Evolutionary conservation across 805 yeast species (phyloP).

Genomic region (Ogataea degrootiae): DNA sequence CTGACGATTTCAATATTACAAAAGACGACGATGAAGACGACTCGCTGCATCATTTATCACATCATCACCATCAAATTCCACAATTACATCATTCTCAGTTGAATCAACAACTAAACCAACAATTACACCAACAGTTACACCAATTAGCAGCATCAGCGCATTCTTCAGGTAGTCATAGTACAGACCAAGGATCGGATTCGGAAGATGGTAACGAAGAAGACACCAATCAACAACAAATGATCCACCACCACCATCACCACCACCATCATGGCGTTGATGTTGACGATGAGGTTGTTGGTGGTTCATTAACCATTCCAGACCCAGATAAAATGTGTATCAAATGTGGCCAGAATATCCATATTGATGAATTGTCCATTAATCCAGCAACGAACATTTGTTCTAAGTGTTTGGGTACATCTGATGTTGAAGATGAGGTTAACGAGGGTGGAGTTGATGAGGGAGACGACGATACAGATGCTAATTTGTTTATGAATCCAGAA

Average conservation of each 20-base stretch:
- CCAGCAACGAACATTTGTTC: conserved; percentile 25
- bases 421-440: conserved; percentile 14
- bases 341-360: conserved; percentile 24
- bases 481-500: conserved; percentile 22
- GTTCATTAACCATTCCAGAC: conserved; percentile 22
- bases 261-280: neutral
- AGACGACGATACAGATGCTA: conserved; percentile 14
- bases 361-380: conserved; percentile 24
- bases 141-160: no score
- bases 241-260: conserved; percentile 2
- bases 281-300: conserved; percentile 13
- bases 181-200: neutral
- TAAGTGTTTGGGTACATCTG: conserved; percentile 19
- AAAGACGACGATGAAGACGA: no score
- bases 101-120: neutral
- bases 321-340: conserved; percentile 25
- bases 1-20: no score
- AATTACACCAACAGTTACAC: no score
- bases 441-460: conserved; percentile 18
- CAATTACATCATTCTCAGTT: conserved; percentile 3
- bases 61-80: neutral
- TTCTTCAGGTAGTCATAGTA: no score
- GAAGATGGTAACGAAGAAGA: neutral
- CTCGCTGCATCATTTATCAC: no score
- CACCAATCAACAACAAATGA: neutral